Conservation (phyloP, 2,329 filamentous ascomycete genomes). For the Xylaria multiplex region DNA sequence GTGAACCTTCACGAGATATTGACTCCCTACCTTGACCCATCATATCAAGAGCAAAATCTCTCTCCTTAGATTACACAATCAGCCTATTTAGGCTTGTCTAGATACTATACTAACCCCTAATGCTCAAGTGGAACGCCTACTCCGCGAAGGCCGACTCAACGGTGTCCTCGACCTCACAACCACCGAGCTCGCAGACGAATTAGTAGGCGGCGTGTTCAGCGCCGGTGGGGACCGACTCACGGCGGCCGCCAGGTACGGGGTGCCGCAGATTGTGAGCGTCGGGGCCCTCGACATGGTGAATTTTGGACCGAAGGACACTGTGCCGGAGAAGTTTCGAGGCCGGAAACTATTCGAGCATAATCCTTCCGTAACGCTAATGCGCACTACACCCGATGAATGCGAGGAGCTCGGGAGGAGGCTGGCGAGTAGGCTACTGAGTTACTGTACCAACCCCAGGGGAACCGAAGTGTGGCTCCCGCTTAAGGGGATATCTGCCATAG, state of each 20-base stretch:
- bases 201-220: conserved; percentile 71
- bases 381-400: conserved; percentile 69
- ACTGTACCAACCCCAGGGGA: conserved; percentile 52
- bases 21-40: too few species aligned
- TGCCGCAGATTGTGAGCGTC: conserved; percentile 63
- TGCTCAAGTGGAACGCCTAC: conserved; percentile 66
- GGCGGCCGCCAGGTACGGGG: conserved; percentile 64
- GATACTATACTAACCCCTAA: conserved; percentile 4
- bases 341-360: conserved; percentile 73
- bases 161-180: conserved; percentile 77
- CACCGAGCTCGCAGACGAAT: conserved; percentile 72
- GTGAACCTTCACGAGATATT: background rate
- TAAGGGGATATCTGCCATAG: conserved; percentile 70
- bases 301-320: conserved; percentile 43
- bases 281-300: conserved; percentile 63
- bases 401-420: conserved; percentile 65
- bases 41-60: background rate
- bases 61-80: background rate
- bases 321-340: conserved; percentile 61
- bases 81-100: background rate
- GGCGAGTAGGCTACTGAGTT: conserved; percentile 59
- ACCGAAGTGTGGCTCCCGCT: conserved; percentile 68
- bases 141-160: conserved; percentile 67
- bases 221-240: conserved; percentile 67
- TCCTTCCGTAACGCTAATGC: conserved; percentile 71